Conservation (phyloP, 345 rosid species). For the Eucalyptus curtisii region DNA sequence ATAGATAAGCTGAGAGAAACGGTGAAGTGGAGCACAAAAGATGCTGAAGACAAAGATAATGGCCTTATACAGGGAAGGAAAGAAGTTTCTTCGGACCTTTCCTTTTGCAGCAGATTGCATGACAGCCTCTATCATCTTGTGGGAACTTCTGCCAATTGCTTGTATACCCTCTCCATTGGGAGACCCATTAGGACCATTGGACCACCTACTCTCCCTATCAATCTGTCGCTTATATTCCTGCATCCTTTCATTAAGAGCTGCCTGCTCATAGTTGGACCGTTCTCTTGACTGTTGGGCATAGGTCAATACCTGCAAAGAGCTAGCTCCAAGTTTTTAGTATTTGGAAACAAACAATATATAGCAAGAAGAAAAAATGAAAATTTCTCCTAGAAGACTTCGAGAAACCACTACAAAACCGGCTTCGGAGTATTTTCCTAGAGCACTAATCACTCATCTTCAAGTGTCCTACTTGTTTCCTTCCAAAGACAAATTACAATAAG, state of each 20-base stretch:
- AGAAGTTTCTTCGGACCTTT: conserved; percentile 42
- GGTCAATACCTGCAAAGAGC: conserved; percentile 64
- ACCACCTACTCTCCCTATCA: conserved; percentile 82
- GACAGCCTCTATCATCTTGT: conserved; percentile 97
- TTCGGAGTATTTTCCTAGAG: background rate
- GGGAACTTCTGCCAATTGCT: conserved; percentile 93
- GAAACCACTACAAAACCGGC: background rate
- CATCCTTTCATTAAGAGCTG: conserved; percentile 92
- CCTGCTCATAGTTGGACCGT: conserved; percentile 93
- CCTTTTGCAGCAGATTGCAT: conserved; percentile 99
- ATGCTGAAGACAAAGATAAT: background rate
- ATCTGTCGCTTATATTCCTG: conserved; percentile 95
- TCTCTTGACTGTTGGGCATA: conserved; percentile 97
- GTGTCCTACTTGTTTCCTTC: background rate
- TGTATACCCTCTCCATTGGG: conserved; percentile 97
- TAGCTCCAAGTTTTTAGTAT: background rate
- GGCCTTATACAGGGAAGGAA: background rate
- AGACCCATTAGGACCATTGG: conserved; percentile 85
- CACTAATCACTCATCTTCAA: background rate
- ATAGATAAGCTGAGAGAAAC: background rate
- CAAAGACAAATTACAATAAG: background rate
- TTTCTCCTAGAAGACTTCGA: background rate
- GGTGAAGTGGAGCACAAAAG: background rate
- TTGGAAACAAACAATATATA: background rate
- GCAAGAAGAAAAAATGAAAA: background rate